Base-by-base conservation (phyloP, 495 filamentous ascomycete genomes). In the Pseudevernia furfuracea region DNA sequence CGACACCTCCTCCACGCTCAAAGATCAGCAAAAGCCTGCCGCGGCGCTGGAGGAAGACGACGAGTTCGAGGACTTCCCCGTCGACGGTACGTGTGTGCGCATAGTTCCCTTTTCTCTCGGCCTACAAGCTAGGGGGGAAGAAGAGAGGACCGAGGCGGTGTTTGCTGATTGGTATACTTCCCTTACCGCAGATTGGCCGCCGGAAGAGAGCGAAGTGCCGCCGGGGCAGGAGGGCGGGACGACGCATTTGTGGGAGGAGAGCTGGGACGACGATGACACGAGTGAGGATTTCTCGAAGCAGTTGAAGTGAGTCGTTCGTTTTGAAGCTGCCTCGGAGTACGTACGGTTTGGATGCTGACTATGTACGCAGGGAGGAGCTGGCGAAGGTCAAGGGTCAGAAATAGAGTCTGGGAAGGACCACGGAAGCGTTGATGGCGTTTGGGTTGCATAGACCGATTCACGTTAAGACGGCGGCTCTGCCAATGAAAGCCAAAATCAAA, bases 201-300 rank as follows among this genome's bases (percentile, higher is more conserved):
- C 88, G 70, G 90, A 95, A 73, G 89, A 94, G 68, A 87, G 89
- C 67, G 90, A 96, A 74, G 86, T 91, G 57, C 85, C 87, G 39
- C 77, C 77, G 61, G 80, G 80, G 60, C 71, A 73, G 39, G 78
- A 76, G 66, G 76, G 74, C 28, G 78, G 78, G 63, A 89, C 85
- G 68, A 85, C 87, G 68, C 91, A 97, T 80, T 78, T 98, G 64
- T 98, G 94, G 94, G 94, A 98, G 79, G 94, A 98, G 82, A 97
- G 91, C 80, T 98, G 94, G 94, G 94, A 98, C 76, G 94, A 98
- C 70, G 94, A 98, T 75, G 94, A 97, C 80, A 92, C 91, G 63
- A 92, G 82, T 69, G 95, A 97, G 74, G 94, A 98, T 70, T 98
- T 98, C 73, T 91, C 92, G 17, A 84, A 89, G 74, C 94, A 97